Conservation (phyloP, 208 protist species). For the Tritrichomonas foetus region DNA sequence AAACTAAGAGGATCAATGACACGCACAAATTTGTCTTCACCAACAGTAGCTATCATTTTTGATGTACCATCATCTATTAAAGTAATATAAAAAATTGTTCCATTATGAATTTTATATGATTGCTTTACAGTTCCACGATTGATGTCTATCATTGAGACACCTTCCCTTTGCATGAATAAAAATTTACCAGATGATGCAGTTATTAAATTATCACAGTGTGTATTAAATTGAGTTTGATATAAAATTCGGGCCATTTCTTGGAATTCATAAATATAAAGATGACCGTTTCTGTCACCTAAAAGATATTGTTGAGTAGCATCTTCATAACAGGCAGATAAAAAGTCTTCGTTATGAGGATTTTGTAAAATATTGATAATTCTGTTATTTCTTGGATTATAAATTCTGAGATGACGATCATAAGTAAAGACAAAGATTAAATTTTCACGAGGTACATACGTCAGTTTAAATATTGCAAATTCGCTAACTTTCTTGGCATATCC, state of each 20-base stretch:
- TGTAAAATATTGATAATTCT: background rate
- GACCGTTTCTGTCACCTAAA: background rate
- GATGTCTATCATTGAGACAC: background rate
- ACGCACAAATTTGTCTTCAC: background rate
- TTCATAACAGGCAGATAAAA: background rate
- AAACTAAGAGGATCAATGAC: background rate
- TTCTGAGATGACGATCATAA: background rate
- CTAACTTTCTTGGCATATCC: background rate
- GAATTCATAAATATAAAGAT: background rate
- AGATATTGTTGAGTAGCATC: background rate
- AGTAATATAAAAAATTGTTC: background rate
- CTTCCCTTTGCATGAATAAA: background rate
- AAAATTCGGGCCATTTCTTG: background rate
- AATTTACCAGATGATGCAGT: background rate
- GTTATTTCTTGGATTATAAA: slow-evolving; percentile 21
- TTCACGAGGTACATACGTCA: background rate
- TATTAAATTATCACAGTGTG: background rate
- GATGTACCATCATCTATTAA: background rate
- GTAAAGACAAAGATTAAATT: background rate
- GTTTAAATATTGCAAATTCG: background rate
- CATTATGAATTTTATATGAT: background rate
- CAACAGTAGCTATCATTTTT: background rate
- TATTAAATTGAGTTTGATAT: background rate
- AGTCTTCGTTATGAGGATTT: background rate
- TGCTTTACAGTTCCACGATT: background rate